Conservation (phyloP, 2,329 filamentous ascomycete genomes). For the Rhytidhysteron rufulum region DNA sequence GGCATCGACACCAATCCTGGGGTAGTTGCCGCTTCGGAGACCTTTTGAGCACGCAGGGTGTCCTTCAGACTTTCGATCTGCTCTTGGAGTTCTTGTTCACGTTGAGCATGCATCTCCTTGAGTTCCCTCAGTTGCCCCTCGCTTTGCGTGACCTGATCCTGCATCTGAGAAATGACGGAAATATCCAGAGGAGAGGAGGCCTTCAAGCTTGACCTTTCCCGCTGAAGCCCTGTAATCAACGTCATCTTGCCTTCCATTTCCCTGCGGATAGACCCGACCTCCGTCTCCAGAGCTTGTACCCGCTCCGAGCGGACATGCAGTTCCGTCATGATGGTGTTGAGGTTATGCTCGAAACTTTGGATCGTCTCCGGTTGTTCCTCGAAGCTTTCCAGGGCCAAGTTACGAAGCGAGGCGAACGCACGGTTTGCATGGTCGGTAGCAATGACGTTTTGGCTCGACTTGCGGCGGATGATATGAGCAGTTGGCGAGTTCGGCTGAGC, state of each 20-base stretch:
- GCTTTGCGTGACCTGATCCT: slow-evolving; percentile 81
- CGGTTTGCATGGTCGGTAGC: slow-evolving; percentile 86
- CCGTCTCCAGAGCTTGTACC: slow-evolving; percentile 83
- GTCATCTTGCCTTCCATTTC: slow-evolving; percentile 97
- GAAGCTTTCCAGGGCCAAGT: slow-evolving; percentile 83
- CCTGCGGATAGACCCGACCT: slow-evolving; percentile 78
- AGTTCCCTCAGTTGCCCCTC: slow-evolving; percentile 73
- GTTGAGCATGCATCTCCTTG: slow-evolving; percentile 65
- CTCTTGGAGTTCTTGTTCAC: slow-evolving; percentile 69
- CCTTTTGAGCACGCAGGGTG: slow-evolving; percentile 40
- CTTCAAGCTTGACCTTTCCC: slow-evolving; percentile 87
- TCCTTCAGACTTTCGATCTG: slow-evolving; percentile 68
- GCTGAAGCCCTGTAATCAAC: slow-evolving; percentile 89
- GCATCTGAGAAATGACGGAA: slow-evolving; percentile 80
- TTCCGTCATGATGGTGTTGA: slow-evolving; percentile 91
- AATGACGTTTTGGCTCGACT: slow-evolving; percentile 86
- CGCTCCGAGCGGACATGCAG: slow-evolving; percentile 81
- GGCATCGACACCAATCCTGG: slow-evolving; percentile 20
- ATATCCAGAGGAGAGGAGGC: slow-evolving; percentile 80
- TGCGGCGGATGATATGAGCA: slow-evolving; percentile 82
- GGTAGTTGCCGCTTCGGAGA: slow-evolving; percentile 2
- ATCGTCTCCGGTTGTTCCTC: slow-evolving; percentile 76
- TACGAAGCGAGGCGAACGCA: slow-evolving; percentile 83
- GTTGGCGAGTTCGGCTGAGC: slow-evolving; percentile 58
- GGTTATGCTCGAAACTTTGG: slow-evolving; percentile 88